These are phyloP conservation scores for Xylaria sp. DNA, from an alignment of 2,329 filamentous ascomycete species.

Conservation along the genomic window DNA sequence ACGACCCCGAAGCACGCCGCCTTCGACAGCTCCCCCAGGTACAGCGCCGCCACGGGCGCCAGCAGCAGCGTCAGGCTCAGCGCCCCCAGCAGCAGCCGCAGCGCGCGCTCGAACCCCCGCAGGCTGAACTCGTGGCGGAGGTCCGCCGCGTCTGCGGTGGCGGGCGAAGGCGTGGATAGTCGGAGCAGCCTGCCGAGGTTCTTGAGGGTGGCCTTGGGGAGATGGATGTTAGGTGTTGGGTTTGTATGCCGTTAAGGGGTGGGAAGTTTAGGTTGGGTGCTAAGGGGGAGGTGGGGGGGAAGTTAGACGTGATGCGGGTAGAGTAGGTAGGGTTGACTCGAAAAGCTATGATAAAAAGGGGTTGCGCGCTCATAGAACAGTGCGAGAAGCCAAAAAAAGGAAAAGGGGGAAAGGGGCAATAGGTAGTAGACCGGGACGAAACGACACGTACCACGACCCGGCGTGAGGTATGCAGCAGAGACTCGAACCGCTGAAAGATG, in stretches of 20 bases:
- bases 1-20: slow-evolving; percentile 12
- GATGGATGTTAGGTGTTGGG: background rate
- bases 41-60: slow-evolving; percentile 19
- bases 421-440: background rate
- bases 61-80: slow-evolving; percentile 10
- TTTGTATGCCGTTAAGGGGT: background rate
- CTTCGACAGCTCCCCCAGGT: slow-evolving; percentile 11
- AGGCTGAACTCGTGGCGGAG: slow-evolving; percentile 15
- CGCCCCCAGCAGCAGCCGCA: slow-evolving; percentile 3
- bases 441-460: slow-evolving; percentile 9
- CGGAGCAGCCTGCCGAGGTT: slow-evolving; percentile 8
- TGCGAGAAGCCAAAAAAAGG: too few species aligned
- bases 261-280: too few species aligned
- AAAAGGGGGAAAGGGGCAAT: background rate
- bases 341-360: too few species aligned
- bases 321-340: too few species aligned
- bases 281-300: background rate
- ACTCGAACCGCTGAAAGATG: slow-evolving; percentile 23
- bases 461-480: slow-evolving; percentile 6
- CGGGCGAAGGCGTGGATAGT: background rate
- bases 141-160: background rate
- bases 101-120: background rate
- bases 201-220: slow-evolving; percentile 9
- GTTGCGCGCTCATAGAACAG: too few species aligned
- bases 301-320: too few species aligned